phyloP scores from a whole-genome alignment of 306 rosid species.

The Prosopis cineraria region DNA sequence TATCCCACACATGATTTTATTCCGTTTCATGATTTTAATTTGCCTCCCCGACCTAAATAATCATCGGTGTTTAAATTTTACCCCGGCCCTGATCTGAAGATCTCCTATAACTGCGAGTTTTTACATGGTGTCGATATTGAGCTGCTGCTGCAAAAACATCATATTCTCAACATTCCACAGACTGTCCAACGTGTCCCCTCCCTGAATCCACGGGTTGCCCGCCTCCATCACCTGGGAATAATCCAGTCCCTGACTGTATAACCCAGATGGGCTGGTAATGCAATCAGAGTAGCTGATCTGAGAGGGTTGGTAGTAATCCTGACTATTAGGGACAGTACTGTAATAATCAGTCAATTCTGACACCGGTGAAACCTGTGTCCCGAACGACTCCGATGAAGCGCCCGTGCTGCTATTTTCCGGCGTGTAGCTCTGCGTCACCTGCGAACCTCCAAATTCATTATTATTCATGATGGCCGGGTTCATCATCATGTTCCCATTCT shows the following conservation, averaged over 20 bases:
- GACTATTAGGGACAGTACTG: conserved; percentile 32
- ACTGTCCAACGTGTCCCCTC: conserved; percentile 60
- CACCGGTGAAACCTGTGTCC: conserved; percentile 62
- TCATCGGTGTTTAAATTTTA: conserved; percentile 13
- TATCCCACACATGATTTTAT: conserved; percentile 36
- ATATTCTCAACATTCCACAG: conserved; percentile 72
- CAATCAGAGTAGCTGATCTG: conserved; percentile 42
- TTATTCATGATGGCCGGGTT: conserved; percentile 37
- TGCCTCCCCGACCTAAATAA: conserved; percentile 6
- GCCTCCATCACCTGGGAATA: conserved; percentile 55
- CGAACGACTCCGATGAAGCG: conserved; percentile 75
- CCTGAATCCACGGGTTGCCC: conserved; percentile 53
- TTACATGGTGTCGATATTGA: conserved; percentile 15
- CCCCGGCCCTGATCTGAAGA: too few relatives aligned
- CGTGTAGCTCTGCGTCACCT: conserved; percentile 52
- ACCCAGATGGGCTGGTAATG: conserved; percentile 48
- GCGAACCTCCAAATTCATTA: conserved; percentile 33
- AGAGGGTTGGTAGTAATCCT: conserved; percentile 46
- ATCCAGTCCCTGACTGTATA: conserved; percentile 47
- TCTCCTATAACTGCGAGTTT: neutral
- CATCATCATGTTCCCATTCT: conserved; percentile 39
- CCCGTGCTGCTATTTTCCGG: conserved; percentile 72
- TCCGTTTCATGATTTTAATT: conserved; percentile 1
- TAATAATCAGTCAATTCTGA: conserved; percentile 63
- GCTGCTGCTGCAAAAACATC: conserved; percentile 69